Conservation (phyloP, 148 eudicot species). For the Amaranthus hypochondriacus region DNA sequence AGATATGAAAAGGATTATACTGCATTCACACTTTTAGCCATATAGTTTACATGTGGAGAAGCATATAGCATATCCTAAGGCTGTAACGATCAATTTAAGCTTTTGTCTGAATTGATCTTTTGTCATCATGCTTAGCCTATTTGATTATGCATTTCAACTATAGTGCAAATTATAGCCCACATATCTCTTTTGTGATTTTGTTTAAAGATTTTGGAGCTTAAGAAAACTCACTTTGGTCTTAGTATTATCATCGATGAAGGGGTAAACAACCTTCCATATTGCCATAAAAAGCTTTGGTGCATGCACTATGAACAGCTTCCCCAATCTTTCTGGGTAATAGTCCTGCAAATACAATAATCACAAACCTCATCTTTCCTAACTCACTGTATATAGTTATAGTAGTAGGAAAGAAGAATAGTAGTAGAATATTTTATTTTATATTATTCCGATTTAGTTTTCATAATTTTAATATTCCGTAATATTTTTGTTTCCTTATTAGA, state of each 20-base stretch:
- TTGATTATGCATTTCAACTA: background rate
- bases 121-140: background rate
- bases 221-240: conserved; percentile 55
- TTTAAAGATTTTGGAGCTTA: background rate
- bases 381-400: too few species aligned
- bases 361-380: background rate
- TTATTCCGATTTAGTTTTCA: too few species aligned
- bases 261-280: conserved; percentile 73
- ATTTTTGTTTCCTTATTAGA: too few species aligned
- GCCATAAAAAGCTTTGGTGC: conserved; percentile 70
- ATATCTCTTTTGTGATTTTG: background rate
- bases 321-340: conserved; percentile 83
- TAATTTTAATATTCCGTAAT: too few species aligned
- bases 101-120: too few species aligned
- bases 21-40: too few species aligned
- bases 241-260: conserved; percentile 74
- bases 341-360: conserved; percentile 43
- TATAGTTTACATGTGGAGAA: too few species aligned
- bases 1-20: too few species aligned
- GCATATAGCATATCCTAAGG: too few species aligned
- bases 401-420: too few species aligned
- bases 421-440: too few species aligned
- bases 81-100: too few species aligned
- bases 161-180: background rate
- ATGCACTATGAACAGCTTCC: conserved; percentile 55